Conservation (phyloP, 2,329 filamentous ascomycete species). For the Fusarium multiceps region DNA sequence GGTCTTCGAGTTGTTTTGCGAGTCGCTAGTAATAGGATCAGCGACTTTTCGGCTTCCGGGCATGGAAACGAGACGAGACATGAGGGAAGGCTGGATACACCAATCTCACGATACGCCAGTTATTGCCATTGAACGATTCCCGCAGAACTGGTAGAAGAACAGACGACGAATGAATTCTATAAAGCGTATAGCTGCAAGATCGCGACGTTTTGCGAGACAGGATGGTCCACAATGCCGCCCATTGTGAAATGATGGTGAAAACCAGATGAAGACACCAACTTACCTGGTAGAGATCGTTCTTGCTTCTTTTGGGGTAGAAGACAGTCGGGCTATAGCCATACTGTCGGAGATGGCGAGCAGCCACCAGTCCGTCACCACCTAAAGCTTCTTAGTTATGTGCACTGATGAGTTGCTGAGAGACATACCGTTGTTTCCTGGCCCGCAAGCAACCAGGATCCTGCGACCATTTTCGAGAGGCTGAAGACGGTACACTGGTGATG, state of each 20-base stretch:
- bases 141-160: constrained; percentile 28
- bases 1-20: constrained; percentile 83
- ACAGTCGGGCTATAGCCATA: constrained; percentile 91
- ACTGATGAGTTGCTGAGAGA: background rate
- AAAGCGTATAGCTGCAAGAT: constrained; percentile 36
- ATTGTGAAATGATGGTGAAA: constrained; percentile 21
- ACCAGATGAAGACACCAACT: constrained; percentile 52
- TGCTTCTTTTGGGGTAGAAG: constrained; percentile 93
- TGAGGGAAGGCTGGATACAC: constrained; percentile 10
- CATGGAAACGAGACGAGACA: constrained; percentile 11
- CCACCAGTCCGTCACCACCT: constrained; percentile 93
- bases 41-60: constrained; percentile 32
- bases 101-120: constrained; percentile 7
- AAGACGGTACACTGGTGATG: constrained; percentile 77
- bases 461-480: constrained; percentile 79
- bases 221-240: background rate
- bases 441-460: constrained; percentile 87
- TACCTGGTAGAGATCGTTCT: constrained; percentile 90
- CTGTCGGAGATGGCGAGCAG: constrained; percentile 88
- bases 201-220: background rate
- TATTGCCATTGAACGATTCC: constrained; percentile 22
- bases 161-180: constrained; percentile 32
- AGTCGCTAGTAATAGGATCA: constrained; percentile 71
- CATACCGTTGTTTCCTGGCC: constrained; percentile 79
- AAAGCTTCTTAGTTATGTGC: background rate